Evolutionary conservation across 2,329 filamentous ascomycete genomes (phyloP).

Genomic region (Cordyceps cateniannulata): DNA sequence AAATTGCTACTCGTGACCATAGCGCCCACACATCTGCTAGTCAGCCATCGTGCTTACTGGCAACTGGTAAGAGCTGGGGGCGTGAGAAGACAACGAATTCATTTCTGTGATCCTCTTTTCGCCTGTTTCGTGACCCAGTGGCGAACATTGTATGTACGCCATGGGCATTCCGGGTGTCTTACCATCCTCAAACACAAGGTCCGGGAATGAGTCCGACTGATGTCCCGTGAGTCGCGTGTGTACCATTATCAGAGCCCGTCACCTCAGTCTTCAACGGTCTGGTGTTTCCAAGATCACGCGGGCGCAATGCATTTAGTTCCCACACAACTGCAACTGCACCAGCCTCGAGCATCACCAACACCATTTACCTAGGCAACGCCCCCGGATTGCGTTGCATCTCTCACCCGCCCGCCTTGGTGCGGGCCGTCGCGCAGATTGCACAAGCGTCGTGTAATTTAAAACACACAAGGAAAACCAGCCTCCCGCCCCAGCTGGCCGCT

Average conservation of each 20-base stretch:
- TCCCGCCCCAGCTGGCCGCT: not conserved
- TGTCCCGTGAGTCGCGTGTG: too few relatives aligned
- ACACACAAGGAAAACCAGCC: not conserved
- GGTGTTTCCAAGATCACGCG: conserved; percentile 2
- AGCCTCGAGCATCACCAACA: not conserved
- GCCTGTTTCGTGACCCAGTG: not conserved
- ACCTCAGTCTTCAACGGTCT: not conserved
- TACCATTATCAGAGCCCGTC: too few relatives aligned
- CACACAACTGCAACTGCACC: not conserved
- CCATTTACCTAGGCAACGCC: not conserved
- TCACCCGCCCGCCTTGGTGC: too few relatives aligned
- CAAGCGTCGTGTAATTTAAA: not conserved
- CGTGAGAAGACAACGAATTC: not conserved
- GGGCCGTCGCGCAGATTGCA: not conserved
- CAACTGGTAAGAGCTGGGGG: not conserved
- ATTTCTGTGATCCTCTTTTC: not conserved
- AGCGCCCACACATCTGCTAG: not conserved
- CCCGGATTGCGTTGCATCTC: not conserved
- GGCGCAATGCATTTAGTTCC: not conserved
- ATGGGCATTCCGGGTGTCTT: not conserved
- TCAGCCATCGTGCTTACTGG: not conserved
- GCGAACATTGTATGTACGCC: not conserved
- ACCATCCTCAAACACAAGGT: too few relatives aligned
- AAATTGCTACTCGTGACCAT: conserved; percentile 5
- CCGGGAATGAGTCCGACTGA: too few relatives aligned